Conservation (phyloP, 1,284 basidiomycete genomes). For the Gastroboletus turbinatus region DNA sequence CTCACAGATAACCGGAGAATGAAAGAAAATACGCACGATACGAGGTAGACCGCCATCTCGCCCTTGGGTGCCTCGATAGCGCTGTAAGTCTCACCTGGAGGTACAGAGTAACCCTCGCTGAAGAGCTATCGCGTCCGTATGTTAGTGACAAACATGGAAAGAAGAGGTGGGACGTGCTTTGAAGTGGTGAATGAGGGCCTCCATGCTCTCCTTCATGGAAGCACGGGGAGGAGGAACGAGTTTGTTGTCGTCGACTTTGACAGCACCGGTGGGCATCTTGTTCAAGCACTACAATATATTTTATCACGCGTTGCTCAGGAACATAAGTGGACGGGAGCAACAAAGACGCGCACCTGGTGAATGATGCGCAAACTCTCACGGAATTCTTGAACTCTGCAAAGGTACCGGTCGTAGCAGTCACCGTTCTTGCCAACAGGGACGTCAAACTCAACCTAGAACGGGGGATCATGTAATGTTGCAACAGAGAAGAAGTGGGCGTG, state of each 20-base stretch:
- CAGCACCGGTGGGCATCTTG: constrained; percentile 92
- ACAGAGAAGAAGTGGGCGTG: neutral
- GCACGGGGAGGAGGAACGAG: constrained; percentile 96
- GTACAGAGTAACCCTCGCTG: constrained; percentile 97
- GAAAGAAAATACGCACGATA: constrained; percentile 58
- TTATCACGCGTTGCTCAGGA: neutral
- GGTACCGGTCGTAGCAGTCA: constrained; percentile 95
- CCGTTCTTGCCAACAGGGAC: constrained; percentile 95
- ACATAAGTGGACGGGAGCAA: too few relatives aligned
- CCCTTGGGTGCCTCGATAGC: constrained; percentile 99
- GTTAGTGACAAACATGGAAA: constrained; percentile 1
- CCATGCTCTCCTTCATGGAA: constrained; percentile 99
- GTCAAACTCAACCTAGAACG: constrained; percentile 90
- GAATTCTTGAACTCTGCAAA: constrained; percentile 98
- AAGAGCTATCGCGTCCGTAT: constrained; percentile 60
- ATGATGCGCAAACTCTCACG: constrained; percentile 92
- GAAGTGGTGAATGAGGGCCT: constrained; percentile 97
- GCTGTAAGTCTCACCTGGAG: constrained; percentile 95
- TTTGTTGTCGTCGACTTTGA: constrained; percentile 98
- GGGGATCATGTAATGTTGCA: neutral
- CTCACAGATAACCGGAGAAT: neutral
- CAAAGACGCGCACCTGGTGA: constrained; percentile 51
- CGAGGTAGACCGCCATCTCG: constrained; percentile 96
- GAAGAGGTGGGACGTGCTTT: constrained; percentile 53
- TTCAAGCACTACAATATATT: constrained; percentile 72